A percentile compares a stretch with the other conserved stretches of the same genome.
Conservation (phyloP, 164 flowering plant species). For the Kingdonia uniflora region DNA sequence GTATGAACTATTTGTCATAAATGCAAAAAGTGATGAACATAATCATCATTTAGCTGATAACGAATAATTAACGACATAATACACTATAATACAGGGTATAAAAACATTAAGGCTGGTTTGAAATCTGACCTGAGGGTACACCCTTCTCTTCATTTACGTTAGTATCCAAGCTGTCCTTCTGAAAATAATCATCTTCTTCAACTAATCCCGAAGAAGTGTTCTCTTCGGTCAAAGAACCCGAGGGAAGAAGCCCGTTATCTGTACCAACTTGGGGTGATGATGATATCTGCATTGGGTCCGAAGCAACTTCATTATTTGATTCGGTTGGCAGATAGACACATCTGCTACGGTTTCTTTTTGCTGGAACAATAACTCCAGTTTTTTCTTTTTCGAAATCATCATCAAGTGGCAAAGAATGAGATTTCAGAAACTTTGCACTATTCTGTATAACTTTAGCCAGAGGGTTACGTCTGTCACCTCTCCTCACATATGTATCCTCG, state of each 20-base stretch:
- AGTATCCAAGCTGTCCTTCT: slow-evolving; percentile 37
- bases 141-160: slow-evolving; percentile 42
- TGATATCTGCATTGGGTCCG: slow-evolving; percentile 25
- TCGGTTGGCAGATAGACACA: slow-evolving; percentile 36
- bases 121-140: slow-evolving; percentile 45
- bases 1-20: background rate
- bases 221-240: slow-evolving; percentile 31
- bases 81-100: too few species aligned
- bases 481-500: slow-evolving; percentile 27
- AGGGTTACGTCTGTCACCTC: slow-evolving; percentile 36
- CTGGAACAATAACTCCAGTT: slow-evolving; percentile 21
- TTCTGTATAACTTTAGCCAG: slow-evolving; percentile 38
- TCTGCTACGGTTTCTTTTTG: slow-evolving; percentile 40
- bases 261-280: slow-evolving; percentile 18
- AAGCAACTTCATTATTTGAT: slow-evolving; percentile 25
- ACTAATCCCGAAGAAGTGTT: slow-evolving; percentile 31
- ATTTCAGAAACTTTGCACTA: slow-evolving; percentile 23
- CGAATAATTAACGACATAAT: too few species aligned
- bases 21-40: too few species aligned
- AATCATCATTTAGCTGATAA: too few species aligned
- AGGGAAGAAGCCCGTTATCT: slow-evolving; percentile 13
- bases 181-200: slow-evolving; percentile 55
- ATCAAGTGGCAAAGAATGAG: slow-evolving; percentile 24
- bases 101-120: too few species aligned
- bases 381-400: slow-evolving; percentile 26